Base-by-base conservation (phyloP, 306 rosid genomes). In the Amphicarpaea edgeworthii region DNA sequence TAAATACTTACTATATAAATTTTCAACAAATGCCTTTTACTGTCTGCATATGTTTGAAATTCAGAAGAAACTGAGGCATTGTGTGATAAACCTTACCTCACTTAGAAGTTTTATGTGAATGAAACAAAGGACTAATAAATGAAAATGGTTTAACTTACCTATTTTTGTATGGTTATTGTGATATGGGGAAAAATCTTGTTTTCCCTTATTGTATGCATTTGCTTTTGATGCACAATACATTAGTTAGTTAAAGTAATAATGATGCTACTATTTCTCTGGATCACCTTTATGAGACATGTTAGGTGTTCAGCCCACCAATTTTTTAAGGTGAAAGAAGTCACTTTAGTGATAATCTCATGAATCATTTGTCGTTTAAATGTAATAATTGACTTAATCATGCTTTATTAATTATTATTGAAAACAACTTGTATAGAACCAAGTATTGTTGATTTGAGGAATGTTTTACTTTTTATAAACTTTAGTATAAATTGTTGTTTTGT, bases 401-500 rank as follows among this genome's bases (percentile, higher is more conserved):
- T 43, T 28, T 28, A 28, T 28, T 2, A 28, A 2, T 28, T 54
- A 75, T 63, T 67, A 26, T 82, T 45, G 75, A 21, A 30, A 64
- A 76, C 67, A 34, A 47, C 63, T 76, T 72, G 37, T 59, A 41
- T 30, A 43, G 21, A 26, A 64, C 51, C 42, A 24, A 67, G 19
- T 77, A 16, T 20, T 19, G 24, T 63, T 58, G 57, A 51, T 67
- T 74, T 72, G 53, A 70, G 58, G 20, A 76, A 20, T 66, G 16
- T 67, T 73, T 72, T 43, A 68, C 62, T 58, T 46, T 59, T 77
- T 55, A 41, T 57, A 61, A 43, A 47, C 28, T 76, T 45, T 9
- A 32, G 70, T 57, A 58, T 62, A n/a, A 11, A 23, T 67, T 14
- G 21, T 78, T 75, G 23, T 79, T 75, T 73, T 71, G 70, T 77